These are phyloP conservation scores for Cladobotryum protrusum DNA, from an alignment of 2,329 filamentous ascomycete species.

Conservation along the genomic window DNA sequence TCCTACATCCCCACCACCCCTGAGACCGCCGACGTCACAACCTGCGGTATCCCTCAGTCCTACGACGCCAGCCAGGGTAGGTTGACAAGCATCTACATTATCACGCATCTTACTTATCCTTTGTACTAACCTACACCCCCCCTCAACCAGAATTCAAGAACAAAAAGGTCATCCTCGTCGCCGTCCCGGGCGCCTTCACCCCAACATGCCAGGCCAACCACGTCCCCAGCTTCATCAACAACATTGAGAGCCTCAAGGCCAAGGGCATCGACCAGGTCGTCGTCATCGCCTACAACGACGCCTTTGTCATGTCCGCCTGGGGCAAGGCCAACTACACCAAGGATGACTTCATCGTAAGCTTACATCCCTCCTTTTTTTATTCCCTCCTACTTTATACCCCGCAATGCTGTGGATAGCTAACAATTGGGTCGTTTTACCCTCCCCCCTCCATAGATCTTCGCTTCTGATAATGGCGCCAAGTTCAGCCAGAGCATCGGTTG, in stretches of 20 bases:
- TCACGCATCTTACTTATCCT: background rate
- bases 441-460: constrained; percentile 53
- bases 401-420: background rate
- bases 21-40: constrained; percentile 61
- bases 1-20: constrained; percentile 73
- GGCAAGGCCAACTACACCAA: constrained; percentile 79
- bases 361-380: background rate
- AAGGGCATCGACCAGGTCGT: constrained; percentile 81
- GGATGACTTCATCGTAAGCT: constrained; percentile 55
- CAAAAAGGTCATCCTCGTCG: constrained; percentile 52
- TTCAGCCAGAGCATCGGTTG: constrained; percentile 78
- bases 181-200: constrained; percentile 70
- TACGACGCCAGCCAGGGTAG: constrained; percentile 73
- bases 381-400: background rate
- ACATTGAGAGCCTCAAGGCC: constrained; percentile 61
- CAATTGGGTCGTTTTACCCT: constrained; percentile 4
- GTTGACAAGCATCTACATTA: constrained; percentile 13
- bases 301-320: constrained; percentile 84
- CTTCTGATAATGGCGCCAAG: constrained; percentile 60
- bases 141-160: constrained; percentile 42
- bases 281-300: constrained; percentile 78
- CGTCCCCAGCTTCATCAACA: constrained; percentile 72
- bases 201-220: constrained; percentile 79
- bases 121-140: background rate
- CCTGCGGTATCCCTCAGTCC: constrained; percentile 70